Evolutionary conservation across 192 early-diverging fungal genomes (phyloP).

Genomic region (Pecoramyces ruminantium): DNA sequence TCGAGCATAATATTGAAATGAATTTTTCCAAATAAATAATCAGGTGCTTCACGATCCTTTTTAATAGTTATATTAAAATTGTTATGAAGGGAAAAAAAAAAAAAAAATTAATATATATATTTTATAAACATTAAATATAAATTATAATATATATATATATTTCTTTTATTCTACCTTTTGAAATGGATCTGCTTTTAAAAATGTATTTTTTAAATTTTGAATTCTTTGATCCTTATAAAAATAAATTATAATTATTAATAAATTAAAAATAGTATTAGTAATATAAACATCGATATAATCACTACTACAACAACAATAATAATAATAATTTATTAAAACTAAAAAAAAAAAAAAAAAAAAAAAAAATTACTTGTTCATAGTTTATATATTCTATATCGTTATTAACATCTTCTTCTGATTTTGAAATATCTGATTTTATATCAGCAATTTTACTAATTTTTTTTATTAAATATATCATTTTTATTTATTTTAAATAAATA

Average conservation of each 20-base stretch:
- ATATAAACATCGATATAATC: too few relatives aligned
- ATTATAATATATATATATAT: too few relatives aligned
- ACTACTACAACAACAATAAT: not conserved
- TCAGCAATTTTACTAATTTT: not conserved
- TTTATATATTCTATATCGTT: constrained; percentile 4
- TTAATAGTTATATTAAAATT: too few relatives aligned
- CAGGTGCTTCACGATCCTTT: constrained; percentile 25
- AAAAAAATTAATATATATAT: too few relatives aligned
- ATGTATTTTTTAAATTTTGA: constrained; percentile 17
- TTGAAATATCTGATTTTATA: not conserved
- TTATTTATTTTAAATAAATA: too few relatives aligned
- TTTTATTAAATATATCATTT: too few relatives aligned
- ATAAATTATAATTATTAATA: too few relatives aligned
- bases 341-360: too few relatives aligned
- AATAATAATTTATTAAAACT: constrained; percentile 13
- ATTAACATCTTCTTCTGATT: constrained; percentile 1
- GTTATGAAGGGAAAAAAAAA: too few relatives aligned
- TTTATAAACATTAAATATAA: too few relatives aligned
- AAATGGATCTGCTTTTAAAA: constrained; percentile 21
- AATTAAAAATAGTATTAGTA: too few relatives aligned
- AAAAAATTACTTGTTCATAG: not conserved
- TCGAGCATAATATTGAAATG: constrained; percentile 73
- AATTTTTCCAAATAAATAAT: constrained; percentile 47
- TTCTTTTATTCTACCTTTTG: constrained; percentile 9
- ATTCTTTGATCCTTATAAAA: constrained; percentile 19